Base-by-base conservation (phyloP, 495 filamentous ascomycete species). In the Talaromyces liani region DNA sequence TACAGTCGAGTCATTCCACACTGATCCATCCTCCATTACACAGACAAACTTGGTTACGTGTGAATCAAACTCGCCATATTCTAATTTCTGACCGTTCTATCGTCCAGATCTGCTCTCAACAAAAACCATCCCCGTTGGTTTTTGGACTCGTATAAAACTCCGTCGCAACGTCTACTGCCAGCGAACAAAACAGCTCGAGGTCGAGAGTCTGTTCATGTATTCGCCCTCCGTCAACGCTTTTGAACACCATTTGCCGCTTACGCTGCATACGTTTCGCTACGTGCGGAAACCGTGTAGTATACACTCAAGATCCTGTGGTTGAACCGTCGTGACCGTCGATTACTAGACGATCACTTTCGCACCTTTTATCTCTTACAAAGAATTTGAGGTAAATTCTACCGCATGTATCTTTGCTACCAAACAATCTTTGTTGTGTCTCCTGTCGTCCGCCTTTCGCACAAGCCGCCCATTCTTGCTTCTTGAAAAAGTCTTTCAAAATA, bases 211-310 rank as follows among this genome's bases (percentile, higher is more conserved):
- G 87, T 91, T 82, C 88, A 91, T 91, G 88, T 91, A 90, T 91
- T 87, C 86, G 87, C 83, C 84, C 84, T 82, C 81, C 84, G 84
- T 80, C 82, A 84, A 86, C 83, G 77, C 82, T 82, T 85, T 86
- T 81, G 81, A 87, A 86, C 85, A 90, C 86, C 87, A 88, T 77
- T 88, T 90, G 85, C 89, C 91, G 82, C 84, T 89, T 82, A 88
- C 89, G 90, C 90, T 92, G 91, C 90, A 91, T 85, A 78, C 87
- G 83, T 92, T 95, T 90, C 91, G 90, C 85, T 88, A 85, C 87
- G 82, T 85, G 85, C 83, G 88, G 82, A 93, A 88, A 88, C 89
- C 86, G 84, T 88, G 90, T 88, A 90, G 89, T 82, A 85, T 84
- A 72, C 84, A 90, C 76, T 86, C 89, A 70, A 86, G 84, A 76